These are phyloP conservation scores for Nothophoma quercina DNA, from an alignment of 2,329 filamentous ascomycete genomes.

Conservation along the genomic window DNA sequence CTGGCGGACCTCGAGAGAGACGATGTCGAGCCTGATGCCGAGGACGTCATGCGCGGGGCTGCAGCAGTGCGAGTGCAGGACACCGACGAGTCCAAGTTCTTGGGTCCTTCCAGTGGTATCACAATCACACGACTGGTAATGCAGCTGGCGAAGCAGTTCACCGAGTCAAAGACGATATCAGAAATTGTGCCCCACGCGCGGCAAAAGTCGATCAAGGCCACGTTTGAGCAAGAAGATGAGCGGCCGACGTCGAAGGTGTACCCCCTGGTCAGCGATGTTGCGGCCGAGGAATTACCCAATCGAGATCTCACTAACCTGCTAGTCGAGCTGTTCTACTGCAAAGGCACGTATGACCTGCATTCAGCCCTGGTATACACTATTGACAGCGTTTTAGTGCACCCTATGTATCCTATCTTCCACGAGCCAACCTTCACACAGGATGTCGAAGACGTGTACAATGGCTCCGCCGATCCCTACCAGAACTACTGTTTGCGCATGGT, in stretches of 20 bases:
- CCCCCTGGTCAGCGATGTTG: slow-evolving; percentile 84
- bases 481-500: slow-evolving; percentile 92
- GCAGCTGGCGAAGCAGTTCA: slow-evolving; percentile 94
- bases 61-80: slow-evolving; percentile 86
- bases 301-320: slow-evolving; percentile 78
- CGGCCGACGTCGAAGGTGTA: slow-evolving; percentile 81
- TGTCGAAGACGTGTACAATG: slow-evolving; percentile 80
- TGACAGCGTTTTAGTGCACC: slow-evolving; percentile 69
- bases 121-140: slow-evolving; percentile 94
- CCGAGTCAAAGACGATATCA: slow-evolving; percentile 87
- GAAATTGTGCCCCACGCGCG: slow-evolving; percentile 84
- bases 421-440: slow-evolving; percentile 80
- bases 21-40: slow-evolving; percentile 72
- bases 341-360: slow-evolving; percentile 63
- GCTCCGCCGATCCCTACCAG: slow-evolving; percentile 78
- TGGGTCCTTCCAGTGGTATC: slow-evolving; percentile 94
- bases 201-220: slow-evolving; percentile 71
- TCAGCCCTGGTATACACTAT: background rate
- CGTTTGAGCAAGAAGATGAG: slow-evolving; percentile 69
- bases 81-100: slow-evolving; percentile 85
- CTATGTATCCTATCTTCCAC: slow-evolving; percentile 86
- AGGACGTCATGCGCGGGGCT: slow-evolving; percentile 86
- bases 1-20: slow-evolving; percentile 80
- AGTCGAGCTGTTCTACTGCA: slow-evolving; percentile 84
- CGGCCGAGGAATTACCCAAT: slow-evolving; percentile 78